These are phyloP conservation scores for Echinosophora koreensis DNA, from an alignment of 306 rosid species.

Conservation along the genomic window DNA sequence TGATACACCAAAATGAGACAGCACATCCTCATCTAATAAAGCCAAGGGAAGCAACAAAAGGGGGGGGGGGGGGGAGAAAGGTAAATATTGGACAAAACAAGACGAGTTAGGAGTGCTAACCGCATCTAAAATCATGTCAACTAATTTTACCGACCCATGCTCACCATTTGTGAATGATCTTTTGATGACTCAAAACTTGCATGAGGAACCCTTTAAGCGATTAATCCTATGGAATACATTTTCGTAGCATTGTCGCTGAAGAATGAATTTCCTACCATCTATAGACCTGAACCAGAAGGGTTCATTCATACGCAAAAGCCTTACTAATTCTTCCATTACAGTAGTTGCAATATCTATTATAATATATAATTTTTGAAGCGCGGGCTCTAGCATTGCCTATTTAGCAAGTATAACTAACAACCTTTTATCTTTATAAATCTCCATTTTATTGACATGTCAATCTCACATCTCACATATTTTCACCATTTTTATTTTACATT, in stretches of 20 bases:
- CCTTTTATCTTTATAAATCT: too few relatives aligned
- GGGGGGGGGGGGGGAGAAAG: too few relatives aligned
- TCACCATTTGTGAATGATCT: slow-evolving; percentile 56
- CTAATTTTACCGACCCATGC: slow-evolving; percentile 55
- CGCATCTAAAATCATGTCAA: not conserved
- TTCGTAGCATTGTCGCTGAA: slow-evolving; percentile 62
- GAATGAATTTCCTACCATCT: slow-evolving; percentile 42
- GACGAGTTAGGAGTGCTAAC: too few relatives aligned
- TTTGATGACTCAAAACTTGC: slow-evolving; percentile 66
- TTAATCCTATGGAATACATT: slow-evolving; percentile 40
- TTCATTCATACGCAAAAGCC: slow-evolving; percentile 53
- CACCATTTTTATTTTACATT: too few relatives aligned
- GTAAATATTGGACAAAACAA: too few relatives aligned
- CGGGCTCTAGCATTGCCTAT: too few relatives aligned
- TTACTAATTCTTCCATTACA: slow-evolving; percentile 65
- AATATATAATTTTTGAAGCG: not conserved
- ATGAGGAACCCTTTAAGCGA: slow-evolving; percentile 34
- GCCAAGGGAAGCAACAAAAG: too few relatives aligned
- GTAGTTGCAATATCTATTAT: slow-evolving; percentile 54
- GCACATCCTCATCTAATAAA: too few relatives aligned
- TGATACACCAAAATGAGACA: too few relatives aligned
- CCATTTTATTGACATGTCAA: too few relatives aligned
- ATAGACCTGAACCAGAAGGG: slow-evolving; percentile 66
- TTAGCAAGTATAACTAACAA: too few relatives aligned
- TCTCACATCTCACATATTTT: too few relatives aligned